These are phyloP conservation scores for Eucalyptus coolabah DNA, from an alignment of 345 rosid genomes.

Conservation along the genomic window DNA sequence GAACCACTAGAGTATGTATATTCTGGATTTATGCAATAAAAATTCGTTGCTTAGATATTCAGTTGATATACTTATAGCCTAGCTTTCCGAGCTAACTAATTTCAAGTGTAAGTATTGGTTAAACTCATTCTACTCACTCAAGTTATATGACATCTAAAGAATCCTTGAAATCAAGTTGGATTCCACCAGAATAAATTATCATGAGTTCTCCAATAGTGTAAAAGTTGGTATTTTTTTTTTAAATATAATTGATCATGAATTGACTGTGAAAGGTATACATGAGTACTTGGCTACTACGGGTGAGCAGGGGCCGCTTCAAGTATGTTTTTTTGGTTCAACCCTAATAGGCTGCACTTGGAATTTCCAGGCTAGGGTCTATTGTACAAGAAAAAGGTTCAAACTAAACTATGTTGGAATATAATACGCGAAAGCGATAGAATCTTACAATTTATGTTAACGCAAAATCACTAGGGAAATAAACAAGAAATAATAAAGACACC, in stretches of 20 bases:
- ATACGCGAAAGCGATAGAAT: accelerated
- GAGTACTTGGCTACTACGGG: neutral
- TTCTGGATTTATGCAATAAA: neutral
- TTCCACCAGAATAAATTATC: neutral
- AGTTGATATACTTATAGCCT: neutral
- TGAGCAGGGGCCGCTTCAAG: neutral
- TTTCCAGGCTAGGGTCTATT: neutral
- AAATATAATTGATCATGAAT: neutral
- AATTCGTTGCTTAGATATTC: neutral
- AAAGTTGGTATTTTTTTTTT: neutral
- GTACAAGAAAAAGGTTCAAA: neutral
- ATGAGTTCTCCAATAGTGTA: neutral
- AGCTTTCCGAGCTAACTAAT: neutral
- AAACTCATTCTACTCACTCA: neutral
- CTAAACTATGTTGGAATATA: too few species aligned
- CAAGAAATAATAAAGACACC: too few species aligned
- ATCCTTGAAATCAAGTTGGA: neutral
- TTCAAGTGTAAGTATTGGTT: neutral
- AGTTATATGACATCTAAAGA: neutral
- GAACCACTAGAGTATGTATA: neutral
- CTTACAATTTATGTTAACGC: accelerated
- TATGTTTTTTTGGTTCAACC: neutral
- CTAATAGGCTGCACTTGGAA: neutral
- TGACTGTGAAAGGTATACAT: neutral
- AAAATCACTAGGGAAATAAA: too few species aligned